Evolutionary conservation across 768 basidiomycete genomes (phyloP).

Genomic region (Cubamyces sp.): DNA sequence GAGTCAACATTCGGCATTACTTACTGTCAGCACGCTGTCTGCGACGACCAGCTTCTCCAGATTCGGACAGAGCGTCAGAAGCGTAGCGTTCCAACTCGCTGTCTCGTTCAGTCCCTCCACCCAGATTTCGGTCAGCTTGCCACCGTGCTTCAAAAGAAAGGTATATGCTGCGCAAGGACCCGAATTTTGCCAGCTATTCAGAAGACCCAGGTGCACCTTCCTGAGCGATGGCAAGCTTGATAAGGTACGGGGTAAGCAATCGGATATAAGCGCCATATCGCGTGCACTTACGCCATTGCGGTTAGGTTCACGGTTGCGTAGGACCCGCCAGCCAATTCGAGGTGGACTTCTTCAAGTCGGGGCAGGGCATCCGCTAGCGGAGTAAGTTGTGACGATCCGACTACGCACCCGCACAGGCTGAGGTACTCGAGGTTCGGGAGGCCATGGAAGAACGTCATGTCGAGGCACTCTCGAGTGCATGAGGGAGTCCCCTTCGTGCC

Average conservation of each 20-base stretch:
- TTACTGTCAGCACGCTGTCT: not conserved
- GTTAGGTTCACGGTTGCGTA: not conserved
- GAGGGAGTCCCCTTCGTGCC: not conserved
- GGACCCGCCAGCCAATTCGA: not conserved
- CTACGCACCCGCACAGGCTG: not conserved
- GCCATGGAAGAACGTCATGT: not conserved
- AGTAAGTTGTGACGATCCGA: not conserved
- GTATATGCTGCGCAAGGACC: not conserved
- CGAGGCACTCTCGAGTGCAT: not conserved
- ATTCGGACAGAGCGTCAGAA: not conserved
- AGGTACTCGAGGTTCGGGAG: not conserved
- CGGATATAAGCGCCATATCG: not conserved
- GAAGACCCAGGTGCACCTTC: not conserved
- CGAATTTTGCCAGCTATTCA: not conserved
- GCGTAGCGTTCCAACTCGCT: not conserved
- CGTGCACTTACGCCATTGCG: not conserved
- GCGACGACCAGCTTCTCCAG: not conserved
- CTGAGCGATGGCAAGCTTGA: not conserved
- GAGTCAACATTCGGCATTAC: not conserved
- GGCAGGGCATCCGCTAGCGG: not conserved
- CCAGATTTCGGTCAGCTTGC: not conserved
- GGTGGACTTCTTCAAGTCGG: not conserved
- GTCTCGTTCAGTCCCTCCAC: not conserved
- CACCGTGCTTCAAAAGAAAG: not conserved
- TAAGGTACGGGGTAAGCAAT: not conserved